Evolutionary conservation across 164 flowering plant species (phyloP).

Genomic region (Kalanchoe fedtschenkoi): DNA sequence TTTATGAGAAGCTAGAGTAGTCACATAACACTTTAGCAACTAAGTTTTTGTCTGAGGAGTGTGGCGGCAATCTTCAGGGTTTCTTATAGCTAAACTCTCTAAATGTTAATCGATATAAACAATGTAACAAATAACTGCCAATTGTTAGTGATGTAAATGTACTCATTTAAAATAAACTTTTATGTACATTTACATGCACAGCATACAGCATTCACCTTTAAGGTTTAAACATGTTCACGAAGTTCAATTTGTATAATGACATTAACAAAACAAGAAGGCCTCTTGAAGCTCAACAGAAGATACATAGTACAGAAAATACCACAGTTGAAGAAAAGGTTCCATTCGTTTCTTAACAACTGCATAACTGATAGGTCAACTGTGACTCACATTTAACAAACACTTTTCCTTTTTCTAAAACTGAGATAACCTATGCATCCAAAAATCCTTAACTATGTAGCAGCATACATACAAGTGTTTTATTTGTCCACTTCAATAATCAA

Average conservation of each 20-base stretch:
- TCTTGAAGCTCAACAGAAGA: too few relatives aligned
- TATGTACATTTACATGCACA: too few relatives aligned
- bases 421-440: neutral
- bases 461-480: neutral
- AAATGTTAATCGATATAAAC: too few relatives aligned
- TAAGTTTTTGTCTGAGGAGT: neutral
- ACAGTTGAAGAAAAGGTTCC: too few relatives aligned
- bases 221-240: neutral
- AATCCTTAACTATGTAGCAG: neutral
- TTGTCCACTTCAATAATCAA: neutral
- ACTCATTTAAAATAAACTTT: too few relatives aligned
- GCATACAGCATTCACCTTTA: neutral
- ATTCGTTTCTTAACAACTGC: too few relatives aligned
- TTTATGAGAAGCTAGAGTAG: slow-evolving; percentile 2
- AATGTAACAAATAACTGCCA: too few relatives aligned
- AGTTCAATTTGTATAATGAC: neutral
- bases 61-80: neutral
- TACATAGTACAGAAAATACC: too few relatives aligned
- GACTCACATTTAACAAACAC: too few relatives aligned
- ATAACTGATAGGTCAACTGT: too few relatives aligned
- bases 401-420: neutral
- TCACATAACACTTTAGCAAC: neutral
- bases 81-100: too few relatives aligned
- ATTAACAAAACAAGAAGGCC: neutral
- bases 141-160: too few relatives aligned